Base-by-base conservation (phyloP, 331 rosid species). In the Pyracantha coccinea region DNA sequence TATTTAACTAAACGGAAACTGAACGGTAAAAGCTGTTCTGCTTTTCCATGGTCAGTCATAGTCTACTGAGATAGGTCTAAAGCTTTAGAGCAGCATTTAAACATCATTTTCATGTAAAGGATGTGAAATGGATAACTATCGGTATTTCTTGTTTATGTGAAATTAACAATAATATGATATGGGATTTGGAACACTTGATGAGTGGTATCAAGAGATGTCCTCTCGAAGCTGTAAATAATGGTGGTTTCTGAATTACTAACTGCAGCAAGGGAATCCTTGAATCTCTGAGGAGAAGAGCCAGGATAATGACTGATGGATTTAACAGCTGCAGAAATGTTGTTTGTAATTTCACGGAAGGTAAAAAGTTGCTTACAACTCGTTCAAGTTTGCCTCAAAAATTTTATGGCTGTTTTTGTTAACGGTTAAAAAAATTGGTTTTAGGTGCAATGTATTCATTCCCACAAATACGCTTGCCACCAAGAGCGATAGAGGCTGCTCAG, bases 401-500 rank as follows among this genome's bases (percentile, higher is more conserved):
- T 17, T 79, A 20, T 66, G 50, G 47, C 33, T 50, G 55, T 71
- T 53, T 77, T 52, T 64, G 31, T 44, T 25, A 53, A 68, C 21
- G 2, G 68, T 74, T 68, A 41, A 33, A 47, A 15, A 75, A 83
- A 23, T 79, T 78, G 71, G 75, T 77, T 85, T 77, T 82, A 95
- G 99, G 99, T 77, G 99, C 99, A 59, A 95, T 95, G 99, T 92
- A 95, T 80, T 95, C 99, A 29, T 95, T 95, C 88, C 99, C 99
- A 68, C 99, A 92, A 89, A 77, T 95, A 66, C 80, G 88, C 69
- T 80, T 92, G 79, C 99, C 99, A 1, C 96, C 92, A 29, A 89
- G 78, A 81, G 99, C 99, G 14, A 69, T 95, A 35, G 93, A 89
- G 78, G 88, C 90, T 58, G 97, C 99, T 74, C 84, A 89, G 83